Evolutionary conservation across 768 basidiomycete genomes (phyloP), one percentile per base, ranked within the genome.

Genomic region (Pulveroboletus ravenelii): DNA sequence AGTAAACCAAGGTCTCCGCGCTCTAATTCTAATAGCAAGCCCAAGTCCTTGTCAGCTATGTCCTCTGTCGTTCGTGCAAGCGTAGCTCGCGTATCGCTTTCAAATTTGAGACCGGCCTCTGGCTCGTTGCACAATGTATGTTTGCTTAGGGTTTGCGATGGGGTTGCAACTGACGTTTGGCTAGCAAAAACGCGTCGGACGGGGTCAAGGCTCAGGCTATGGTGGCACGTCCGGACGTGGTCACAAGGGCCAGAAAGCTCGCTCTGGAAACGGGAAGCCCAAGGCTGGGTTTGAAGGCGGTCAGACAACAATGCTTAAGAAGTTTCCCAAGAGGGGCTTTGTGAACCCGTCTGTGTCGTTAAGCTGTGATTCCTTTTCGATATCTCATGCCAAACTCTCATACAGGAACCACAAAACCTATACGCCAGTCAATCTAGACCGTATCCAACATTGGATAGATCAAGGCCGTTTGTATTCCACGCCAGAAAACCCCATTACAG

Each of bases 191-290:
- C 90, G 95, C 65, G 79, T 93, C 25, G 95, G 96, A 62, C 78
- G 95, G 63, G 95, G 95, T 63, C 88, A 91, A 72, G 90, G 90
- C 29, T 93, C 92, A 3, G 87, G 88, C 25, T 81, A 87, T 51
- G 96, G 96, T 56, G 85, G 92, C 54, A 97, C 95, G 1, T 87
- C 94, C 10, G 92, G 92, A 57, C 80, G 92, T 48, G 96, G 96
- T 71, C 80, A 89, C 69, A 99, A 99, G 61, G 96, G 96, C 59
- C 93, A 95, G 70, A 94, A 93, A 52, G 86, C 96, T 34, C 83
- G 95, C 54, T 82, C 91, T 5, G 94, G 94, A 2, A 83, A 86
- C 51, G 89, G 92, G 5, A 87, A 91, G 59, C 84, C 81, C 29
- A 80, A 78, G 58, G 76, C 81, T 25, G 85, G 90, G 6, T 99